Evolutionary conservation across 2,329 filamentous ascomycete genomes (phyloP).

Genomic region (Neonectria ditissima): DNA sequence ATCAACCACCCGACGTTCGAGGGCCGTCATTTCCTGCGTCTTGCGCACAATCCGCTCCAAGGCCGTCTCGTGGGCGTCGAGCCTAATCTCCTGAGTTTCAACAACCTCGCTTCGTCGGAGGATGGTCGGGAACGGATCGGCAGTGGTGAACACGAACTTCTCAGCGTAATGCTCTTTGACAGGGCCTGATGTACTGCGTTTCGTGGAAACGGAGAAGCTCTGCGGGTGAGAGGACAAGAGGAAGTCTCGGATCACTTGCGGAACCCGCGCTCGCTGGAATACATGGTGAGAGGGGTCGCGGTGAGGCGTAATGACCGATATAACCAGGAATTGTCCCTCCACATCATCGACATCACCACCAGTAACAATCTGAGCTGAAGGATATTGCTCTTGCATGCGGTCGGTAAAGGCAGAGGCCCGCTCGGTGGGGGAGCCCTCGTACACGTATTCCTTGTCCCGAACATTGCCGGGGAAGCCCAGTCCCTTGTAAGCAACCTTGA

Average conservation of each 20-base stretch:
- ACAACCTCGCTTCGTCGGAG: slow-evolving; percentile 88
- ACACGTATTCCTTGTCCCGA: slow-evolving; percentile 92
- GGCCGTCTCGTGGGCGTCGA: slow-evolving; percentile 86
- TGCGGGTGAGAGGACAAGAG: slow-evolving; percentile 82
- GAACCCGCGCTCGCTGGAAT: slow-evolving; percentile 88
- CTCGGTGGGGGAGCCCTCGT: slow-evolving; percentile 84
- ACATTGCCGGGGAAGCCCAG: slow-evolving; percentile 86
- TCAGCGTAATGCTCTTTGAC: slow-evolving; percentile 82
- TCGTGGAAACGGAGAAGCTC: slow-evolving; percentile 80
- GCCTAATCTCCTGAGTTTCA: slow-evolving; percentile 70
- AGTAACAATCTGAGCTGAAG: slow-evolving; percentile 83
- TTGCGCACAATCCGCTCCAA: slow-evolving; percentile 92
- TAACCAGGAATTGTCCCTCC: slow-evolving; percentile 90
- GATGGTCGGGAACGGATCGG: slow-evolving; percentile 91
- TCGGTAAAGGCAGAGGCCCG: slow-evolving; percentile 86
- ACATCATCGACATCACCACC: slow-evolving; percentile 78
- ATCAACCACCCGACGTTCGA: slow-evolving; percentile 80
- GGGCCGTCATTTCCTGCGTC: slow-evolving; percentile 81
- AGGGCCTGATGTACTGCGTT: slow-evolving; percentile 75
- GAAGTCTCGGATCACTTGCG: slow-evolving; percentile 87
- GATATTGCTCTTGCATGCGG: slow-evolving; percentile 91
- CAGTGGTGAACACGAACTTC: slow-evolving; percentile 86
- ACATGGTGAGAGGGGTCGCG: slow-evolving; percentile 85
- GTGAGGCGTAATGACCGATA: slow-evolving; percentile 84
- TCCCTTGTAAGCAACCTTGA: slow-evolving; percentile 89